Base-by-base conservation (phyloP, 306 rosid genomes). In the Rosa persica region DNA sequence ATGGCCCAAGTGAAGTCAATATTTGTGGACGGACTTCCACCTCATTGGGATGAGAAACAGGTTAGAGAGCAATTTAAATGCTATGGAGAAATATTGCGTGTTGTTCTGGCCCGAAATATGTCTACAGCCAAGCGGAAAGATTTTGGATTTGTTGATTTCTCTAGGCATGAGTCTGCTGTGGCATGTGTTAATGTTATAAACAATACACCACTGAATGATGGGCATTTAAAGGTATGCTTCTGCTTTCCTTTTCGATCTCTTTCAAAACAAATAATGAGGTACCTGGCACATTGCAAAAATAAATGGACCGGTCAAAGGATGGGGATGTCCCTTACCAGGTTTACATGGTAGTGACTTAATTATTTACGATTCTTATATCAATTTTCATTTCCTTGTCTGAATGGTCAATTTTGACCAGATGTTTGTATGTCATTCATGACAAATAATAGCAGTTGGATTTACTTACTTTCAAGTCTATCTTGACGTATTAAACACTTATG, bases 1-100 rank as follows among this genome's bases (percentile, higher is more conserved):
- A 93, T 93, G 98, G 90, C 98, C 30, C 90, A 89, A 76, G 96
- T 91, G 83, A 91, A 91, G 71, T 89, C 96, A 47, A 92, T 93
- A 44, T 93, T 93, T 85, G 80, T 93, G 78, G 92, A 93, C 65
- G 88, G 93, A 68, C 87, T 93, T 67, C 96, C 93, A 67, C 87
- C 90, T 76, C 85, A 88, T 39, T 93, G 96, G 98, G 92, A 88
- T 5, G 96, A 88, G 85, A 85, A 82, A 65, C 80, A 60, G 57
- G 83, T 91, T 51, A 83, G 88, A 76, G 91, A 87, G 75, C 75
- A 76, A 66, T 65, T 88, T 27, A 87, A 87, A 85, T 23, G 83
- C 77, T 87, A 88, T 47, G 98, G 98, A 76, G 96, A 88, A 70
- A 89, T 93, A 77, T 70, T 82, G 75, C 81, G 80, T 73, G 65